phyloP scores from a whole-genome alignment of 164 flowering plant species.

The Saururus chinensis region DNA sequence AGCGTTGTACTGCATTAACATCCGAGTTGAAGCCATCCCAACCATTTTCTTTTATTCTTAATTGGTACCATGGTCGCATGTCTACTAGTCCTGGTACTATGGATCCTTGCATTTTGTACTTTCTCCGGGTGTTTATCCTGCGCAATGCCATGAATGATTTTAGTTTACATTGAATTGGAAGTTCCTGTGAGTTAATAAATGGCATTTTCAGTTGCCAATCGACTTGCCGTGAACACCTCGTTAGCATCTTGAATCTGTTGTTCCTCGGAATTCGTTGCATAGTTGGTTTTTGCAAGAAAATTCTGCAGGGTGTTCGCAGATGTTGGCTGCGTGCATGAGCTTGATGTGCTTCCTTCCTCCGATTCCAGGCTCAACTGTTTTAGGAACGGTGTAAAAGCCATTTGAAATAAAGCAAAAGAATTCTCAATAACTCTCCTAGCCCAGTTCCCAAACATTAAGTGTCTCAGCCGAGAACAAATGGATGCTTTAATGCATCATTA shows the following conservation, averaged over 20 bases:
- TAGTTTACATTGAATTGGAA: background rate
- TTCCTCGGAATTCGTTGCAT: background rate
- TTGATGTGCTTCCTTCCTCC: conserved; percentile 30
- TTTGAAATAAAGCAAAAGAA: too few relatives aligned
- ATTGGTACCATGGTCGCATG: background rate
- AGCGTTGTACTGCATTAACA: conserved; percentile 1
- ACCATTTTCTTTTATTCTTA: background rate
- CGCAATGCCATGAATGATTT: background rate
- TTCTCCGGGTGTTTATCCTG: background rate
- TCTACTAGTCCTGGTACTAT: background rate
- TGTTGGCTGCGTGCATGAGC: conserved; percentile 17
- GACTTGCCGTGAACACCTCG: background rate
- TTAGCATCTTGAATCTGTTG: background rate
- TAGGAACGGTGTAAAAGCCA: too few relatives aligned
- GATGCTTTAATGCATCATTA: too few relatives aligned
- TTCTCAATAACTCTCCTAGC: too few relatives aligned
- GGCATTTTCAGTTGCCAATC: background rate
- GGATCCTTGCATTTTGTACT: background rate
- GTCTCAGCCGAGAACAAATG: too few relatives aligned
- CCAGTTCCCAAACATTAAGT: too few relatives aligned
- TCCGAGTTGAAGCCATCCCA: conserved; percentile 5
- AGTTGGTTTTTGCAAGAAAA: conserved; percentile 3
- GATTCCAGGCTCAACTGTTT: conserved; percentile 31
- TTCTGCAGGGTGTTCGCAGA: conserved; percentile 8
- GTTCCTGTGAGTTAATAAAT: background rate